A percentile compares a stretch with the other conserved stretches of the same genome.
These are phyloP conservation scores for Vigna reflexopilosa DNA, from an alignment of 306 rosid genomes.

Conservation along the genomic window DNA sequence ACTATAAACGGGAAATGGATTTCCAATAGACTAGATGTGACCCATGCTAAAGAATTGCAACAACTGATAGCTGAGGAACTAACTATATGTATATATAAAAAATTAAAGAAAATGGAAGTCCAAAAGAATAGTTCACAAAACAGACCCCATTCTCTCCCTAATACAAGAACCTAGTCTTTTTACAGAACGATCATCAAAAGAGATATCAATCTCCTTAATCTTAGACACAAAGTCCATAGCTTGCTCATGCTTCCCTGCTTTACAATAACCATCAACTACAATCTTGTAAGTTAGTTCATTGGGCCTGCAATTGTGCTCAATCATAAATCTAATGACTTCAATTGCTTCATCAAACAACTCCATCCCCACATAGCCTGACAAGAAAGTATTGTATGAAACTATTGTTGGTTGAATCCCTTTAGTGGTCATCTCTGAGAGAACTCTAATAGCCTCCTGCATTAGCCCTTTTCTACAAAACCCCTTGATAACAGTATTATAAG, in stretches of 20 bases:
- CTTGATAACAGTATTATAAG: constrained; percentile 86
- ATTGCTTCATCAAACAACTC: constrained; percentile 78
- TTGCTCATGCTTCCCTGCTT: constrained; percentile 66
- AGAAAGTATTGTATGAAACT: constrained; percentile 89
- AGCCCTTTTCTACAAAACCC: constrained; percentile 91
- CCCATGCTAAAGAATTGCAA: neutral
- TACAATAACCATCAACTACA: constrained; percentile 83
- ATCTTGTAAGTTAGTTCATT: constrained; percentile 89
- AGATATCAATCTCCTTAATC: constrained; percentile 65
- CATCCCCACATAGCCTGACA: constrained; percentile 71
- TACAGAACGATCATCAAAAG: constrained; percentile 61
- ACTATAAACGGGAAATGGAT: constrained; percentile 34
- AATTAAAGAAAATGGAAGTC: constrained; percentile 9
- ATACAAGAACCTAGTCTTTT: constrained; percentile 75
- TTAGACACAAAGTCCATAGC: constrained; percentile 76
- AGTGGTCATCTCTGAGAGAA: constrained; percentile 77
- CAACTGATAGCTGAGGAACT: constrained; percentile 34
- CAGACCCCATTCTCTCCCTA: constrained; percentile 50
- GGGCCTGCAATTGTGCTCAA: constrained; percentile 79
- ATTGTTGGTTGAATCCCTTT: constrained; percentile 82
- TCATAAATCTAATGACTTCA: constrained; percentile 89
- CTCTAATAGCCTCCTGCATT: constrained; percentile 87
- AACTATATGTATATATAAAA: neutral
- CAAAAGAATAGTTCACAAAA: constrained; percentile 30
- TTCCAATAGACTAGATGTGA: neutral